Evolutionary conservation across 306 rosid species (phyloP), one percentile per base, ranked within the genome.

Genomic region (Heteromeles arbutifolia): DNA sequence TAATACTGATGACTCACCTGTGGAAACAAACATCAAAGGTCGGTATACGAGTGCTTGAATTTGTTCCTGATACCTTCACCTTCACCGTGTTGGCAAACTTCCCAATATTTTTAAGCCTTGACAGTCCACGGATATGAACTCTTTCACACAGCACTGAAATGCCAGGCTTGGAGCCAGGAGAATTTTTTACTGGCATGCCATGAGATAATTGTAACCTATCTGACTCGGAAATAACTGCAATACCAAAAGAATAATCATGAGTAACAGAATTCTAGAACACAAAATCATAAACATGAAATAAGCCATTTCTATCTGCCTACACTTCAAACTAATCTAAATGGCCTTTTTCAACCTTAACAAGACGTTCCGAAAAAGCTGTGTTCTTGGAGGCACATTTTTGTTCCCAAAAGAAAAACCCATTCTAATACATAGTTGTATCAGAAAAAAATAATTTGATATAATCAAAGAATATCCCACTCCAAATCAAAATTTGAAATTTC

Each of bases 1-100:
- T 3, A 8, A 53, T 18, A 73, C 31, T 9, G 31, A 53, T 31
- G 50, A 81, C 97, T 81, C 82, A 91, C 98, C 95, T 84, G 78
- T 92, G 98, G 73, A 95, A 89, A 77, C 98, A 95, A 83, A 92
- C 85, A 79, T 90, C 97, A 17, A 84, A 77, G 67, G 80, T 85
- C 17, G 82, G 84, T 43, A 78, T 3, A 17, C 74, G 88, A 70
- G 73, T 77, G 76, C 77, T 81, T 66, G 88, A 73, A 81, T 75
- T 74, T 69, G 19, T 50, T 61, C 82, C 86, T 3, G 80, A 84
- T 50, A 95, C 79, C 86, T 89, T 92, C 82, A 92, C 96, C 77
- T 78, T 88, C 67, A 85, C 29, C 7, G 90, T 85, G 82, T 90
- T 85, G 1, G 97, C 79, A 84, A 81, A 74, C 79, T 88, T 95